A percentile compares a stretch with the other conserved stretches of the same genome.
These are phyloP conservation scores for Chaetomidium leptoderma DNA, from an alignment of 495 filamentous ascomycete species.

Conservation along the genomic window DNA sequence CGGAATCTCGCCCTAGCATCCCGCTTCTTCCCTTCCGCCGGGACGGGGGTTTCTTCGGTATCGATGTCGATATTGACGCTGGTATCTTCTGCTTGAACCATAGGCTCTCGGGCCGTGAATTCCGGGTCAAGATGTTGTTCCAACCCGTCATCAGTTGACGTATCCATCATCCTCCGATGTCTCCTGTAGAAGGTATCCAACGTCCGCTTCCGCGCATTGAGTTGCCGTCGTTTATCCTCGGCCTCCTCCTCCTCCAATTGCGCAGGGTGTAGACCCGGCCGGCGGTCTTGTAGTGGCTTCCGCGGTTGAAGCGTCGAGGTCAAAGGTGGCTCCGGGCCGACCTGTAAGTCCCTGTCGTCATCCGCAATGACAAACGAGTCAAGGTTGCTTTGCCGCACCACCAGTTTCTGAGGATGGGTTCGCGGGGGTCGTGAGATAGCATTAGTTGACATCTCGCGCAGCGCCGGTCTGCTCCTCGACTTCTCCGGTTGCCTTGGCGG, in stretches of 20 bases:
- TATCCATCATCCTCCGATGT: conserved; percentile 30
- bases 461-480: conserved; percentile 20
- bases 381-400: conserved; percentile 34
- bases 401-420: conserved; percentile 24
- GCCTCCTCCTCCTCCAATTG: conserved; percentile 46
- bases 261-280: conserved; percentile 33
- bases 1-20: conserved; percentile 31
- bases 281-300: conserved; percentile 9
- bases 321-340: conserved; percentile 9
- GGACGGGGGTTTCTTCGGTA: conserved; percentile 26
- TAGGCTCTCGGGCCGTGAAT: not conserved
- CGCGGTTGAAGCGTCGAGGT: not conserved
- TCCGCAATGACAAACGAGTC: conserved; percentile 31
- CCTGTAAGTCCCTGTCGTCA: conserved; percentile 1
- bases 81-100: not conserved
- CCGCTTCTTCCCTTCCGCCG: conserved; percentile 29
- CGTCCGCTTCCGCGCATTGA: conserved; percentile 40
- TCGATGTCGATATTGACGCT: not conserved
- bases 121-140: conserved; percentile 27
- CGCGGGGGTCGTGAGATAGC: conserved; percentile 9
- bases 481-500: conserved; percentile 20
- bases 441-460: conserved; percentile 35
- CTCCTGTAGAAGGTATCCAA: conserved; percentile 47
- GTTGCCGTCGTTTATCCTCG: conserved; percentile 29
- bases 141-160: conserved; percentile 20